Base-by-base conservation (phyloP, 2,329 filamentous ascomycete genomes). In the Colletotrichum shisoi region DNA sequence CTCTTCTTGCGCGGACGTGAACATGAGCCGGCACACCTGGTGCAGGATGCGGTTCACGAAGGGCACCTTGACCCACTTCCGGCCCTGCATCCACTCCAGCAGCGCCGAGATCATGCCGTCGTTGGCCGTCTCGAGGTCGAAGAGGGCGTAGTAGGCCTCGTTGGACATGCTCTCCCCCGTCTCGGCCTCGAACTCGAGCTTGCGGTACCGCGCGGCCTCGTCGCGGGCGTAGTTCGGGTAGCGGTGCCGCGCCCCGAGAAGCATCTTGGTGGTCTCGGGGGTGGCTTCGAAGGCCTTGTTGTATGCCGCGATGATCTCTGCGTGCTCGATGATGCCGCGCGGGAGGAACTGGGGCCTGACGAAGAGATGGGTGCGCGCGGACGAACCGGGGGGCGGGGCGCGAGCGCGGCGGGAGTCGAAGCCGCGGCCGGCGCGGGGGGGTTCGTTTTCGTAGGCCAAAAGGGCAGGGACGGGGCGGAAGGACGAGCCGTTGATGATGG, bases 21-120 rank as follows among this genome's bases (percentile, higher is more conserved):
- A 70, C 57, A 57, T 68, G n/a, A 64, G 37, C 34, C 57, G 57
- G 7, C 59, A 40, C 1, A 63, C 53, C 46, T 62, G 53, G 49
- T 62, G 59, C 12, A 64, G 62, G 57, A 70, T 60, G 44, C 57
- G 56, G 67, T 70, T 70, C 12, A 70, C 57, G 17, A 39, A 62
- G 0, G 44, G 46, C n/a, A 61, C 61, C 31, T 69, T 69, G 19
- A 70, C 46, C n/a, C 37, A 56, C 19, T 21, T 27, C 21, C 63
- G 63, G 44, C 69, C 69, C 44, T 61, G 54, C 45, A 63, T 67
- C 56, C 60, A 70, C 57, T 68, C 63, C 6, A 61, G 57, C 6
- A 68, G 57, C 19, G 40, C 56, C 17, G 64, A 69, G 24, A 68
- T 19, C 56, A 68, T 60, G 9, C 69, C 69, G n/a, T 70, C 69